Base-by-base conservation (phyloP, 306 rosid species). In the Castanea crenata region DNA sequence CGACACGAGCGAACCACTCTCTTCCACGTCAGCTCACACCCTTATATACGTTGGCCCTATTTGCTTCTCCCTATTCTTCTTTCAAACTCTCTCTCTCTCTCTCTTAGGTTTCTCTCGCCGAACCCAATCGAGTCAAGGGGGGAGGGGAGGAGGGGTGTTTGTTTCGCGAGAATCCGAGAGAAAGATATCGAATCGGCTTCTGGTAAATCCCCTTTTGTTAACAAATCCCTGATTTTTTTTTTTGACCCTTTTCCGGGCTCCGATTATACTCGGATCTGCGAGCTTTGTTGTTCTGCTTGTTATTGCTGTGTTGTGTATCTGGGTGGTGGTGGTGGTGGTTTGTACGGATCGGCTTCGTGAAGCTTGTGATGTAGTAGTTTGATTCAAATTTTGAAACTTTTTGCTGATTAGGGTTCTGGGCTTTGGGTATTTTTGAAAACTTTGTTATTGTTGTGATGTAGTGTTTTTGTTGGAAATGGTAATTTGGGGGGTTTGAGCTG, bases 21-120 rank as follows among this genome's bases (percentile, higher is more conserved):
- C 2, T 32, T 85, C 89, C 94, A 88, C 83, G 88, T 90, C 78
- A 83, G 75, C 73, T 29, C 80, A 25, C 27, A 25, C 79, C 46
- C 3, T 35, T 20, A n/a, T 9, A 38, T 35, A 12, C 23, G 55
- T 56, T 76, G 74, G 63, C 62, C 4, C 35, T 58, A 69, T 59
- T 59, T 57, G 55, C 68, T 75, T 59, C 69, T 5, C 23, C 7
- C 76, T 77, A 1, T 76, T 80, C 16, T 31, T 3, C 64, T 80
- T 79, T 80, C 81, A 56, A 80, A 61, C 75, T 70, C 71, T 62
- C 4, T 69, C 63, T 74, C 54, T 56, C 20, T 49, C 78, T 74
- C 15, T 73, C 78, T 73, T 55, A 46, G 59, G 76, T 75, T 62
- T 77, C 68, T 49, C 25, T 73, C 46, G 10, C 72, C 31, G 52